A percentile compares a stretch with the other conserved stretches of the same genome.
Conservation (phyloP, 805 yeast species). For the Myxozyma vanderwaltii region DNA sequence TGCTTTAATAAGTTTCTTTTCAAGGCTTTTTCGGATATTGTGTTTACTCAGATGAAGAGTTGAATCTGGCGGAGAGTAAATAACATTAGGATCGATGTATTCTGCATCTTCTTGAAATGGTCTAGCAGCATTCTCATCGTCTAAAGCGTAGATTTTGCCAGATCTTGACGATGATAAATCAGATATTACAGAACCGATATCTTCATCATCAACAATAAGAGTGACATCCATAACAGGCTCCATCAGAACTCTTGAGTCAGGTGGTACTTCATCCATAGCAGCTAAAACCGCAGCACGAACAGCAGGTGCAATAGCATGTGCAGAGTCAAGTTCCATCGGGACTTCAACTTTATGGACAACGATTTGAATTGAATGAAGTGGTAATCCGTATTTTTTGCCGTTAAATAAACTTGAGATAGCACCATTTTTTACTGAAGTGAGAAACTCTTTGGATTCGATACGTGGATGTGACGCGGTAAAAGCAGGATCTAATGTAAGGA, state of each 20-base stretch:
- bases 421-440: slow-evolving; percentile 39
- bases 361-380: slow-evolving; percentile 63
- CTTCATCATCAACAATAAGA: slow-evolving; percentile 67
- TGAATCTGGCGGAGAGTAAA: slow-evolving; percentile 76
- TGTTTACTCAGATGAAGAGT: slow-evolving; percentile 41
- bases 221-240: slow-evolving; percentile 87
- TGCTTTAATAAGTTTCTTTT: slow-evolving; percentile 58
- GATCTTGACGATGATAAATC: slow-evolving; percentile 79
- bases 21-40: slow-evolving; percentile 44
- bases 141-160: slow-evolving; percentile 73
- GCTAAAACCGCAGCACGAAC: slow-evolving; percentile 51
- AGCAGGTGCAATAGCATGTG: slow-evolving; percentile 49
- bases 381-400: slow-evolving; percentile 48
- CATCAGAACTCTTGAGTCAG: slow-evolving; percentile 54
- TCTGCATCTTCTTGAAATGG: slow-evolving; percentile 2
- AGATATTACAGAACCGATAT: slow-evolving; percentile 79
- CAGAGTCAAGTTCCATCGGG: slow-evolving; percentile 51
- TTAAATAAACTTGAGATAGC: slow-evolving; percentile 48
- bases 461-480: slow-evolving; percentile 36
- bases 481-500: slow-evolving; percentile 12
- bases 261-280: slow-evolving; percentile 41
- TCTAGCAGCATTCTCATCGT: slow-evolving; percentile 50
- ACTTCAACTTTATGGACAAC: slow-evolving; percentile 55
- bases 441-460: slow-evolving; percentile 40
- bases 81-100: slow-evolving; percentile 44